A percentile compares a stretch with the other conserved stretches of the same genome.
Evolutionary conservation across 441 rosid species (phyloP).

Genomic region (Jatropha multifida): DNA sequence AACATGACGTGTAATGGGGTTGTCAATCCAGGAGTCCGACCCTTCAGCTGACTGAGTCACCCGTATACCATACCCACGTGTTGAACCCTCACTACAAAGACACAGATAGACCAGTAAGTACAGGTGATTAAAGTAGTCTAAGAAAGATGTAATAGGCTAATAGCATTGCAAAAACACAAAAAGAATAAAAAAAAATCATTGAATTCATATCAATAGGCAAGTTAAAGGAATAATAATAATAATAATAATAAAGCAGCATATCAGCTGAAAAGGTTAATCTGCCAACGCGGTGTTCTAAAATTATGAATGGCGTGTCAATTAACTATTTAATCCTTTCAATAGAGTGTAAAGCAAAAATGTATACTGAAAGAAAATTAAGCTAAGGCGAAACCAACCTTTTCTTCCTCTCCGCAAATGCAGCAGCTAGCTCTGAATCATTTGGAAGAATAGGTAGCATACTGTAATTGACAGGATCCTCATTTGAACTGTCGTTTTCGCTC

Average conservation of each 20-base stretch:
- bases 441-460: constrained; percentile 44
- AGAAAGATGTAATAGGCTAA: background rate
- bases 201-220: background rate
- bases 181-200: background rate
- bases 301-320: background rate
- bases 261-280: background rate
- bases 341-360: background rate
- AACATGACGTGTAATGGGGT: constrained; percentile 86
- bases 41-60: constrained; percentile 66
- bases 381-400: constrained; percentile 43
- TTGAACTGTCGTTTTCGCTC: constrained; percentile 35
- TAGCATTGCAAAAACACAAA: background rate
- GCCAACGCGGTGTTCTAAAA: no score
- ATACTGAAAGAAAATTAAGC: background rate
- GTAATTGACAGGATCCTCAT: constrained; percentile 34
- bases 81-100: constrained; percentile 72
- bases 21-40: constrained; percentile 95
- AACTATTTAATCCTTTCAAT: background rate
- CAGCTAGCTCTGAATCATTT: constrained; percentile 63
- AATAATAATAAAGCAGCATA: background rate
- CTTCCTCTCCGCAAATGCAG: constrained; percentile 63
- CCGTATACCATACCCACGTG: constrained; percentile 75
- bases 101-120: constrained; percentile 13
- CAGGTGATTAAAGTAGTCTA: background rate
- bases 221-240: no score